A percentile compares a stretch with the other conserved stretches of the same genome.
phyloP scores from a whole-genome alignment of 345 rosid species.

The Aurinia saxatilis region DNA sequence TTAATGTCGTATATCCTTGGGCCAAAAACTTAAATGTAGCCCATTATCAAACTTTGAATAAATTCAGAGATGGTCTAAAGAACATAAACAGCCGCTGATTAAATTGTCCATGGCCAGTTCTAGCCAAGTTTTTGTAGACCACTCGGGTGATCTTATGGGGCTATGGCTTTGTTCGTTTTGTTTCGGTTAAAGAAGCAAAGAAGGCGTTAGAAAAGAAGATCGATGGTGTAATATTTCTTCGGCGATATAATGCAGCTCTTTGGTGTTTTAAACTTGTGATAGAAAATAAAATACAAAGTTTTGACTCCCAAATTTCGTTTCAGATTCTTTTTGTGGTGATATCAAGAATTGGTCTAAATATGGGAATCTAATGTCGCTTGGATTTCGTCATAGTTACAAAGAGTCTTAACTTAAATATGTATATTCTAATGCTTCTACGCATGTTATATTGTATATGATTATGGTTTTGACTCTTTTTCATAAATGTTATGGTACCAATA shows the following conservation, averaged over 20 bases:
- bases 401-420: neutral
- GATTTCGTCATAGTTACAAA: constrained; percentile 8
- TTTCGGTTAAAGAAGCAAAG: no score
- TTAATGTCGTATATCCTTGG: neutral
- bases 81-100: no score
- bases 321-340: constrained; percentile 1
- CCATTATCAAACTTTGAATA: neutral
- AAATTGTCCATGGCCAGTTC: no score
- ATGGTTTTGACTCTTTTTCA: neutral
- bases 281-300: no score
- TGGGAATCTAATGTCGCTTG: constrained; percentile 2
- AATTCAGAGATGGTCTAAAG: no score
- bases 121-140: no score
- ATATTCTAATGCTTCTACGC: constrained; percentile 7
- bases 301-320: neutral
- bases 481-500: neutral
- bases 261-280: no score
- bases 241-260: no score
- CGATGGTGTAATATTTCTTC: no score
- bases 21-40: neutral
- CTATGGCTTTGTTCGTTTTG: no score
- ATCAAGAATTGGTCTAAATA: constrained; percentile 9
- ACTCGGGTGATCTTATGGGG: no score
- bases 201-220: no score
- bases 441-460: neutral